Base-by-base conservation (phyloP, 441 rosid species). In the Arabidopsis hybrid region DNA sequence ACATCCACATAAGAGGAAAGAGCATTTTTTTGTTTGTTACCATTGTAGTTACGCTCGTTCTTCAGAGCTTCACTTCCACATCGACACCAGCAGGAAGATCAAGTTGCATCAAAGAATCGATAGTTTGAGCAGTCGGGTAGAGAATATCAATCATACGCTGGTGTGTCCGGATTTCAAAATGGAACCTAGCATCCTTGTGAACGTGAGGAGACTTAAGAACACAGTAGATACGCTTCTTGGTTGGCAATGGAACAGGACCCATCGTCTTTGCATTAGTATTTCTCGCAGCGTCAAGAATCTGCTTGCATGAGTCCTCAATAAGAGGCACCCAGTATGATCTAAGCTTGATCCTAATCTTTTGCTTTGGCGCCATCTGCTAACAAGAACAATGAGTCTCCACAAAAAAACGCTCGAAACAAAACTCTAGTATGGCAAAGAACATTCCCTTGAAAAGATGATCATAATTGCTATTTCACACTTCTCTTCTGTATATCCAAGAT, bases 21-120 rank as follows among this genome's bases (percentile, higher is more conserved):
- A 74, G 70, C 32, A 38, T 26, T 56, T 71, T 64, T 64, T 73
- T 79, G 52, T 14, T 32, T 42, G 55, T 60, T 70, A 68, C 73
- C 80, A 69, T 55, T 6, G 7, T 49, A 52, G 64, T 51, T 73
- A 51, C 1, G 17, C 9, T 12, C 46, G 69, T 46, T 75, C 78
- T 81, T 91, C 80, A 92, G 78, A 92, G 99, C 87, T 95, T 90
- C 75, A 95, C 96, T 75, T 95, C 99, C 12, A 92, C 95, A 77
- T 95, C 99, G 49, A 92, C 97, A 34, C 99, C 97, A 14, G 94
- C 91, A 68, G 97, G 99, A 79, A 95, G 92, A 85, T 92, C 94
- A 55, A 95, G 97, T 72, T 95, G 97, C 99, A 95, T 95, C 73
- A 95, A 77, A 29, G 97, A 89, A 81, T 93, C 98, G 6, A 93